Conservation (phyloP, 768 basidiomycete species). For the Asterophora lycoperdoides region DNA sequence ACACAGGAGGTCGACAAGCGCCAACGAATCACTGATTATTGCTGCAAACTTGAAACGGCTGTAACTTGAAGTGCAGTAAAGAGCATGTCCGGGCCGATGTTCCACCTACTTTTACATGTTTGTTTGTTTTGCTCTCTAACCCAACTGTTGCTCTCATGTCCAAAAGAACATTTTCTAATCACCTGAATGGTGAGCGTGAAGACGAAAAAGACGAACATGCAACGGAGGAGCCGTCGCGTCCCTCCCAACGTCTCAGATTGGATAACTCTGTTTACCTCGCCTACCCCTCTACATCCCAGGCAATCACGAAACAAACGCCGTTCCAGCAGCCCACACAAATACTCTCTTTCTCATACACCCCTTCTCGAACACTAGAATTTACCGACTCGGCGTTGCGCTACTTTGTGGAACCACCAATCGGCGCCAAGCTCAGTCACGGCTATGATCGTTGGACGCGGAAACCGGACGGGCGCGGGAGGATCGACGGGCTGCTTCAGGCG, state of each 20-base stretch:
- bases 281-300: constrained; percentile 18
- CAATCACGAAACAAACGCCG: constrained; percentile 26
- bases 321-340: constrained; percentile 72
- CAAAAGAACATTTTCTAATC: constrained; percentile 16
- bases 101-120: no score
- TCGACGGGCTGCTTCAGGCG: constrained; percentile 66
- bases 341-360: constrained; percentile 68
- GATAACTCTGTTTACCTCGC: constrained; percentile 6
- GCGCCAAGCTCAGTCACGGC: constrained; percentile 63
- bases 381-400: constrained; percentile 68
- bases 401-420: constrained; percentile 60
- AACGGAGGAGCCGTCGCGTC: neutral
- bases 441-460: constrained; percentile 71
- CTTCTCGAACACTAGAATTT: constrained; percentile 54
- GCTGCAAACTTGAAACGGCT: no score
- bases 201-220: neutral
- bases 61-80: no score
- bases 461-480: constrained; percentile 59
- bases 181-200: constrained; percentile 5
- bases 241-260: neutral
- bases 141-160: constrained; percentile 4
- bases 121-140: no score
- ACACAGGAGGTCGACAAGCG: no score
- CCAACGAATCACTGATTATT: no score
- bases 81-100: no score